A percentile compares a stretch with the other conserved stretches of the same genome.
Evolutionary conservation across 1,139 yeast genomes (phyloP).

Genomic region (Kodamaea anthophila): DNA sequence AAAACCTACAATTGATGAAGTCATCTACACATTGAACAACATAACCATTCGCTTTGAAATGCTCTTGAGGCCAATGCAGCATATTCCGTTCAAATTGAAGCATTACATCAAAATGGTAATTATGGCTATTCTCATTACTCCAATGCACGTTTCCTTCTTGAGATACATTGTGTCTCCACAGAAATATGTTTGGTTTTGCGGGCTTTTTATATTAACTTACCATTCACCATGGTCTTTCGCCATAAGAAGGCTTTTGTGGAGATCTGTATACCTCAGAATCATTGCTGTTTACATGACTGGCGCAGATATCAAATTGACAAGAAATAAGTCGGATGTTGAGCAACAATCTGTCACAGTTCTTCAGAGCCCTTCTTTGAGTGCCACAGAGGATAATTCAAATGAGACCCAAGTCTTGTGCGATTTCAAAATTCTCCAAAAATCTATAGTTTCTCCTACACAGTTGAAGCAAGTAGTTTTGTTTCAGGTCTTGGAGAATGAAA

Average conservation of each 20-base stretch:
- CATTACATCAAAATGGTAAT: conserved; percentile 28
- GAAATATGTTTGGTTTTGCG: conserved; percentile 29
- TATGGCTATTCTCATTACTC: conserved; percentile 36
- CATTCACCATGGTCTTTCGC: conserved; percentile 52
- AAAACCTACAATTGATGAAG: conserved; percentile 55
- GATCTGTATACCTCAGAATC: conserved; percentile 43
- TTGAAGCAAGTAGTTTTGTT: conserved; percentile 44
- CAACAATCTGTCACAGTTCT: conserved; percentile 16
- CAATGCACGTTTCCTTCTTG: conserved; percentile 38
- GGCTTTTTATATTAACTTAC: conserved; percentile 40
- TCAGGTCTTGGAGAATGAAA: conserved; percentile 49
- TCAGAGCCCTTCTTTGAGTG: conserved; percentile 23
- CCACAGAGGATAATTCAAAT: conserved; percentile 17
- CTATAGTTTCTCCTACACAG: conserved; percentile 36
- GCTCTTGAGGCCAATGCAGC: conserved; percentile 36
- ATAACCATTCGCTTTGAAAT: conserved; percentile 42
- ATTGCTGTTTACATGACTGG: conserved; percentile 43
- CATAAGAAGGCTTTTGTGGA: conserved; percentile 46
- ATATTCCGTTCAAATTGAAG: conserved; percentile 20
- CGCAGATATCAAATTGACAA: conserved; percentile 26
- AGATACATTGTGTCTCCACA: conserved; percentile 32
- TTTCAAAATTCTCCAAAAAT: conserved; percentile 37
- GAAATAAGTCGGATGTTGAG: conserved; percentile 12
- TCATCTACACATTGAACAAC: conserved; percentile 45
- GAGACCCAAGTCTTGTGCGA: conserved; percentile 25